Evolutionary conservation across 1,284 basidiomycete species (phyloP).

Genomic region (Heterobasidion parviporum): DNA sequence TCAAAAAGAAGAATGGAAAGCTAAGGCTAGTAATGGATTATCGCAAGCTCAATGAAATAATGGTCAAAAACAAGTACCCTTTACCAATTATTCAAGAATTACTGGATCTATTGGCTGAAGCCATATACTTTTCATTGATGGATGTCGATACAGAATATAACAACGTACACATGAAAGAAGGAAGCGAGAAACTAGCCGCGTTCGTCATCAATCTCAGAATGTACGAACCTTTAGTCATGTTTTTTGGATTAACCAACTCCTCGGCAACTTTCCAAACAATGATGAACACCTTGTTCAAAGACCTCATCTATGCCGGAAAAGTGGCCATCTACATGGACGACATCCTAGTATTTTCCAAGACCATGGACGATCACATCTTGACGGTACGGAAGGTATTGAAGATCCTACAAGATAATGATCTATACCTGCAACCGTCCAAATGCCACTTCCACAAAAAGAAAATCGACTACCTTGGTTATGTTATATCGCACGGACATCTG

Average conservation of each 20-base stretch:
- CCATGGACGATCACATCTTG: neutral
- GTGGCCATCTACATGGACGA: neutral
- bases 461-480: neutral
- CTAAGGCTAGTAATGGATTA: conserved; percentile 6
- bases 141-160: conserved; percentile 8
- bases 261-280: neutral
- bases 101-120: neutral
- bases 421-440: neutral
- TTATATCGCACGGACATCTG: neutral
- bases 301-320: neutral
- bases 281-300: neutral
- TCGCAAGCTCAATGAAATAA: conserved; percentile 9
- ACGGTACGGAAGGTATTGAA: neutral
- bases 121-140: conserved; percentile 7
- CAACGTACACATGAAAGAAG: neutral
- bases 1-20: neutral
- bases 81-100: conserved; percentile 5
- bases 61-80: conserved; percentile 4
- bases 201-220: neutral
- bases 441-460: neutral
- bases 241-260: neutral
- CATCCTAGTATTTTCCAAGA: neutral
- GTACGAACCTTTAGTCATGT: neutral
- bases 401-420: neutral
- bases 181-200: neutral